phyloP scores from a whole-genome alignment of 345 rosid genomes.

The Rhodamnia rubescens region DNA sequence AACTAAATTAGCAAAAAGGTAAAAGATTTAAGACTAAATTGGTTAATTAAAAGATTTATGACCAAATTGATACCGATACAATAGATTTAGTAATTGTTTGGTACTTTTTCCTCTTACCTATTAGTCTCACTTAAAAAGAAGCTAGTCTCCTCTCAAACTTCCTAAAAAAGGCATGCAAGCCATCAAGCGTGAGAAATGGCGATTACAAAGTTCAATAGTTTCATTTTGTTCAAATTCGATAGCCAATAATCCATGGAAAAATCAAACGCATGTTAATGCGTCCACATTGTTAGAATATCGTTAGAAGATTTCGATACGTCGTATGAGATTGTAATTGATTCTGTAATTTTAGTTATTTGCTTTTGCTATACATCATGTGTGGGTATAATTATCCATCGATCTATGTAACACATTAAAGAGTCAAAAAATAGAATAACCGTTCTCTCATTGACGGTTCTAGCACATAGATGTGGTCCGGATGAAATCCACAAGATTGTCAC shows the following conservation, averaged over 20 bases:
- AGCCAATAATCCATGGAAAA: background rate
- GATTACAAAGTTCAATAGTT: background rate
- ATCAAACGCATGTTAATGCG: background rate
- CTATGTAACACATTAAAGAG: background rate
- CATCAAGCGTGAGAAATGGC: background rate
- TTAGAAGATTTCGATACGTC: background rate
- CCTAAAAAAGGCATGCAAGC: background rate
- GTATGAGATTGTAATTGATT: background rate
- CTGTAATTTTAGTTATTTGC: background rate
- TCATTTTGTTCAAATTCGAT: background rate
- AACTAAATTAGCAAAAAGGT: too few species aligned
- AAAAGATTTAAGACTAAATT: too few species aligned
- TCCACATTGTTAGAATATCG: background rate
- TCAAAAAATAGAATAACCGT: background rate
- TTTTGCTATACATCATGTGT: background rate
- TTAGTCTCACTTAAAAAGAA: background rate
- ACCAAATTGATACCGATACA: too few species aligned
- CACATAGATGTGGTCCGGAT: background rate
- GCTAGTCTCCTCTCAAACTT: background rate
- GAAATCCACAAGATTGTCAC: background rate
- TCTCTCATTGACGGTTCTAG: background rate
- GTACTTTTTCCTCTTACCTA: too few species aligned
- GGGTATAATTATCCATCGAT: background rate
- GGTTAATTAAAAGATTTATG: too few species aligned
- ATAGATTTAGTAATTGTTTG: too few species aligned